Conservation (phyloP, 495 filamentous ascomycete genomes). For the Penicillium fimorum region DNA sequence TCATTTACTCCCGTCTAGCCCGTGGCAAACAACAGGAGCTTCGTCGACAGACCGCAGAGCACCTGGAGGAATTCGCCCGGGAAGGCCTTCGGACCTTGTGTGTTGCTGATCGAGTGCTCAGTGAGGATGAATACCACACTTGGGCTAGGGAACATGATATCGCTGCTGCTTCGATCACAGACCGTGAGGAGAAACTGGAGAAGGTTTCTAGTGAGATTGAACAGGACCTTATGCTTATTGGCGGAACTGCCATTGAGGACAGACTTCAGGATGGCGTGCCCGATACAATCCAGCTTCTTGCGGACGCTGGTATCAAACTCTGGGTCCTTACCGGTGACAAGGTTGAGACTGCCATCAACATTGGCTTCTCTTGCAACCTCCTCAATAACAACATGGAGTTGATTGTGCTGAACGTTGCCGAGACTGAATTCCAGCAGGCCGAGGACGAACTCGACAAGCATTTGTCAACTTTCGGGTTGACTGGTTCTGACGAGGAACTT, state of each 20-base stretch:
- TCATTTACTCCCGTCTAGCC: slow-evolving; percentile 91
- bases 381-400: slow-evolving; percentile 98
- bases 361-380: slow-evolving; percentile 98
- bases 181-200: slow-evolving; percentile 94
- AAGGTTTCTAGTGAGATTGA: slow-evolving; percentile 87
- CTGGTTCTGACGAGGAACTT: slow-evolving; percentile 85
- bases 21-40: slow-evolving; percentile 84
- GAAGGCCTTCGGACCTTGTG: slow-evolving; percentile 95
- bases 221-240: slow-evolving; percentile 81
- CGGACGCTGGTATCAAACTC: slow-evolving; percentile 95
- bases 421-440: slow-evolving; percentile 64
- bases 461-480: slow-evolving; percentile 71
- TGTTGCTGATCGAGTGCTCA: slow-evolving; percentile 80
- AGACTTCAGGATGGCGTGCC: slow-evolving; percentile 96
- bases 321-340: slow-evolving; percentile 99
- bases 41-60: slow-evolving; percentile 78
- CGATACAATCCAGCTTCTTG: slow-evolving; percentile 90
- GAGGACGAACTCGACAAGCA: slow-evolving; percentile 70
- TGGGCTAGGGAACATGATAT: slow-evolving; percentile 88
- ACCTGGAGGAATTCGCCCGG: slow-evolving; percentile 93
- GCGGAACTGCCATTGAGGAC: slow-evolving; percentile 98
- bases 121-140: slow-evolving; percentile 79
- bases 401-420: slow-evolving; percentile 82
- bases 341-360: slow-evolving; percentile 99
- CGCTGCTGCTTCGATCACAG: slow-evolving; percentile 77